Evolutionary conservation across 345 rosid genomes (phyloP).

Genomic region (Syzygium aqueum): DNA sequence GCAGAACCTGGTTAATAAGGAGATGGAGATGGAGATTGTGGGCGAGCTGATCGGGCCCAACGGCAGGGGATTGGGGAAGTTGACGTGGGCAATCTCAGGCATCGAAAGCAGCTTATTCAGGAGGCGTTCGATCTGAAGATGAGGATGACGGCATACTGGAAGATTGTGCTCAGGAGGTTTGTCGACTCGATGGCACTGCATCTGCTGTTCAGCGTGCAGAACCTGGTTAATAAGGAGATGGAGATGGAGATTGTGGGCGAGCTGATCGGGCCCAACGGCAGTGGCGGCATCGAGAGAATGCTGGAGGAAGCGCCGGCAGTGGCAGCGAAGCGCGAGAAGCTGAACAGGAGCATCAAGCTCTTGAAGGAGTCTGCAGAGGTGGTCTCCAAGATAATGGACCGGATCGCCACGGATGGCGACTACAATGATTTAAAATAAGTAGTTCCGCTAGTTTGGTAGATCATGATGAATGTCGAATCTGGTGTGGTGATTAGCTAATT

Average conservation of each 20-base stretch:
- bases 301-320: conserved; percentile 13
- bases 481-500: background rate
- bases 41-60: no score
- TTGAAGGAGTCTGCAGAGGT: conserved; percentile 15
- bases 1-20: no score
- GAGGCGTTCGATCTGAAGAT: conserved; percentile 21
- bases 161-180: conserved; percentile 15
- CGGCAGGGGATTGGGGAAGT: conserved; percentile 11
- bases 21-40: no score
- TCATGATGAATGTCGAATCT: background rate
- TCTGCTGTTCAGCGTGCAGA: conserved; percentile 1
- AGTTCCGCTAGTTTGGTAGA: background rate
- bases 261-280: conserved; percentile 4
- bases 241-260: conserved; percentile 7
- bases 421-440: background rate
- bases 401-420: background rate
- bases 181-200: conserved; percentile 18
- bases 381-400: conserved; percentile 5
- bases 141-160: conserved; percentile 21
- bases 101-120: background rate
- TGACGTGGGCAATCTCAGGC: background rate
- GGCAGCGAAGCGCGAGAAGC: conserved; percentile 11
- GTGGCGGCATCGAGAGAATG: conserved; percentile 11
- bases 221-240: conserved; percentile 12
- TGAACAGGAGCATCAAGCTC: conserved; percentile 11